phyloP scores from a whole-genome alignment of 257 asterid genomes.

The Penstemon eatonii region DNA sequence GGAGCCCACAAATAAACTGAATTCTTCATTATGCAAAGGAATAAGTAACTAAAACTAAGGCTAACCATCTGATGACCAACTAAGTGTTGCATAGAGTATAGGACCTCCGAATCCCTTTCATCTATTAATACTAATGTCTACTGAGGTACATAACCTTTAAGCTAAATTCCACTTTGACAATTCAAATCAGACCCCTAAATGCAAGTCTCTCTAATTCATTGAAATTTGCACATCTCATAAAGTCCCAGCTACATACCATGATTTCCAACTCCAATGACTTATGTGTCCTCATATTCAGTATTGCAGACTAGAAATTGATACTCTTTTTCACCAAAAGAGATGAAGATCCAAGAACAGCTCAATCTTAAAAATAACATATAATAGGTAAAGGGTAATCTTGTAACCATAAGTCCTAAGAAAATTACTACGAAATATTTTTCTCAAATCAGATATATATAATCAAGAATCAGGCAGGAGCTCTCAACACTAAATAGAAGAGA shows the following conservation, averaged over 20 bases:
- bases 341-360: not conserved
- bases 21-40: too few species aligned
- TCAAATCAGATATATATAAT: too few species aligned
- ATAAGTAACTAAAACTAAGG: not conserved
- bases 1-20: too few species aligned
- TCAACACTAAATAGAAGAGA: not conserved
- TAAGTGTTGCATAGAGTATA: not conserved
- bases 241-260: not conserved
- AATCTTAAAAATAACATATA: not conserved
- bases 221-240: not conserved
- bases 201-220: not conserved
- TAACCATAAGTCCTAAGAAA: not conserved
- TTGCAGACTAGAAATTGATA: not conserved
- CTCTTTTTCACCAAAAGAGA: not conserved
- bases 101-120: not conserved
- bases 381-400: not conserved
- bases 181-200: not conserved
- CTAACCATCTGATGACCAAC: not conserved
- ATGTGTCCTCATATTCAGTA: not conserved
- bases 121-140: slow-evolving; percentile 13
- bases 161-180: not conserved
- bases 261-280: not conserved
- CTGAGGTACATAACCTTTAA: not conserved
- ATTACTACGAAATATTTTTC: not conserved
- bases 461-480: not conserved